These are phyloP conservation scores for Beauveria australis DNA, from an alignment of 2,329 filamentous ascomycete genomes.

Conservation along the genomic window DNA sequence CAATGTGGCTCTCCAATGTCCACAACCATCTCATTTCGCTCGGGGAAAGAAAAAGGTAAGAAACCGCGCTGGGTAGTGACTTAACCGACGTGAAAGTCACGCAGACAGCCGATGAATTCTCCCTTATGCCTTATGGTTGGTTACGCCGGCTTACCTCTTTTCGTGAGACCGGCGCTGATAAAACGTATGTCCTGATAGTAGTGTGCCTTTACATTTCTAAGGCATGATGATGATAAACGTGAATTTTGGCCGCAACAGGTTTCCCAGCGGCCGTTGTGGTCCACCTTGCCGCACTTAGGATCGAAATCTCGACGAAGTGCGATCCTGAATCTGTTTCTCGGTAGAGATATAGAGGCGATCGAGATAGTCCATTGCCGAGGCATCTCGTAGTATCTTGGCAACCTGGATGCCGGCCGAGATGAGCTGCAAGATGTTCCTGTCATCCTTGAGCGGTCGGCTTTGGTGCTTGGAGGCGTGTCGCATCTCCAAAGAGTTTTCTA, in stretches of 20 bases:
- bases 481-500: constrained; percentile 86
- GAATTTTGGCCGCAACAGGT: neutral
- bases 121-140: neutral
- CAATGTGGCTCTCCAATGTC: neutral
- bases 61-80: neutral
- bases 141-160: constrained; percentile 2
- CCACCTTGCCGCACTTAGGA: neutral
- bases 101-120: neutral
- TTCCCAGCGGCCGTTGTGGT: neutral
- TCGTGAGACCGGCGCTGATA: neutral
- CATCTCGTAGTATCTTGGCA: constrained; percentile 79
- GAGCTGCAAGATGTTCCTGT: constrained; percentile 79
- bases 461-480: constrained; percentile 77
- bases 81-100: neutral
- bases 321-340: constrained; percentile 68
- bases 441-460: constrained; percentile 75
- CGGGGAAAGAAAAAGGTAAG: neutral
- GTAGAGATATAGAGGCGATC: constrained; percentile 76
- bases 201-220: neutral
- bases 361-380: constrained; percentile 72
- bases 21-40: neutral
- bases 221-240: constrained; percentile 10
- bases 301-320: constrained; percentile 37
- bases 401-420: constrained; percentile 84
- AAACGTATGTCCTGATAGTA: constrained; percentile 9